Evolutionary conservation across 2,329 filamentous ascomycete genomes (phyloP).

Genomic region (Penicillium sumatraense): DNA sequence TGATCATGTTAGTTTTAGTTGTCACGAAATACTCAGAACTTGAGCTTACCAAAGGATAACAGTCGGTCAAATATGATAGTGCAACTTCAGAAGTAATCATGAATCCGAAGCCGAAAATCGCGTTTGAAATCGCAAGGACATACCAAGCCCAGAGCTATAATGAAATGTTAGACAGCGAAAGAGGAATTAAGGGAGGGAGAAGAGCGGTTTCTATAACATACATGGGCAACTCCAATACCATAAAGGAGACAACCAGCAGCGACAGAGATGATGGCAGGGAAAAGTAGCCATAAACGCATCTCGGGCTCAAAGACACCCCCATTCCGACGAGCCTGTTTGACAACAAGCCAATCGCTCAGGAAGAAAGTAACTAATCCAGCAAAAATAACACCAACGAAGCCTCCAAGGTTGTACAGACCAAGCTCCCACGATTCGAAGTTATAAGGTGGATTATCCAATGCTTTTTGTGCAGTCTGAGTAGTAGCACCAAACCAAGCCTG

Average conservation of each 20-base stretch:
- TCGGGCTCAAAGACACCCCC: constrained; percentile 16
- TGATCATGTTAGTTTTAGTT: not conserved
- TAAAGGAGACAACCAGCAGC: constrained; percentile 5
- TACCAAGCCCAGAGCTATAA: constrained; percentile 8
- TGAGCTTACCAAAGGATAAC: constrained; percentile 11
- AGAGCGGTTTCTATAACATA: constrained; percentile 1
- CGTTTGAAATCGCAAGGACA: constrained; percentile 12
- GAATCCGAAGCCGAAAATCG: constrained; percentile 18
- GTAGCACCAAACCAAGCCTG: constrained; percentile 13
- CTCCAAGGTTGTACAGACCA: constrained; percentile 14
- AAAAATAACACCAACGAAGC: constrained; percentile 6
- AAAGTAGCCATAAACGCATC: constrained; percentile 15
- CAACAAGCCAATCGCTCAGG: constrained; percentile 11
- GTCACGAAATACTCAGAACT: not conserved
- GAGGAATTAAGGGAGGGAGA: not conserved
- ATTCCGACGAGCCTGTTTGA: constrained; percentile 6
- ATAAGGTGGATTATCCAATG: constrained; percentile 7
- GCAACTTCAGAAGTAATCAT: constrained; percentile 13
- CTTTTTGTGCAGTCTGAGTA: not conserved
- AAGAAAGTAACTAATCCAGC: not conserved
- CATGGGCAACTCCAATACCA: constrained; percentile 14
- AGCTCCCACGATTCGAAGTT: constrained; percentile 6
- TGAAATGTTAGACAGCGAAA: not conserved
- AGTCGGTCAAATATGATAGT: constrained; percentile 16
- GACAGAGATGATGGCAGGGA: constrained; percentile 5